These are phyloP conservation scores for Suillus clintonianus DNA, from an alignment of 768 basidiomycete species.

Conservation along the genomic window DNA sequence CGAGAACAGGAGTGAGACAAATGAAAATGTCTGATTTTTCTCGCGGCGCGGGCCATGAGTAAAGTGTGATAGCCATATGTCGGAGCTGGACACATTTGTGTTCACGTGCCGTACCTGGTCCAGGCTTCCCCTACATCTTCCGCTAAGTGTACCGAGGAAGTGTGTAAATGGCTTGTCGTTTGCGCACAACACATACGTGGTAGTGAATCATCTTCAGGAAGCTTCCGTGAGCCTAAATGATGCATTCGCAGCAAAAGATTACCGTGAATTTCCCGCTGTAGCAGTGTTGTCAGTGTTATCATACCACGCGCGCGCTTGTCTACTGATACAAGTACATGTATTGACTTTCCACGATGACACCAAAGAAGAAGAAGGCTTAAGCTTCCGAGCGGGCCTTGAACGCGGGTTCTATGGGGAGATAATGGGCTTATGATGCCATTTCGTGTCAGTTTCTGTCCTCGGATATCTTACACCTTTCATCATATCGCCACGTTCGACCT, in stretches of 20 bases:
- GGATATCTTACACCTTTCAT: neutral
- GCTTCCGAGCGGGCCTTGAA: neutral
- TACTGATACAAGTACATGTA: neutral
- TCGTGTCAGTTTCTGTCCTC: neutral
- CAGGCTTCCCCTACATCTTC: neutral
- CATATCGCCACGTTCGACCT: neutral
- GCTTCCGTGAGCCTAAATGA: neutral
- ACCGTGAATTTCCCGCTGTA: neutral
- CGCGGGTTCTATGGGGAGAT: neutral
- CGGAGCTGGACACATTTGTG: slow-evolving; percentile 1
- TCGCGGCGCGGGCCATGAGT: neutral
- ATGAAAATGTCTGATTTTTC: neutral
- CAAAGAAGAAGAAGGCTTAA: neutral
- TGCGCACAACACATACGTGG: neutral
- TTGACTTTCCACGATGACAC: slow-evolving; percentile 1
- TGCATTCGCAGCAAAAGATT: neutral
- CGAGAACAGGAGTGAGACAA: neutral
- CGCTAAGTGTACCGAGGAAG: neutral
- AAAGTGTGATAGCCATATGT: neutral
- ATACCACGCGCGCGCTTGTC: neutral
- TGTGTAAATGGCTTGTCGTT: neutral
- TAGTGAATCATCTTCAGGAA: neutral
- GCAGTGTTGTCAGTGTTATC: neutral
- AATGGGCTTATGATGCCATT: neutral
- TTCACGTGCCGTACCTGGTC: neutral